phyloP scores from a whole-genome alignment of 1,284 basidiomycete genomes.

The Pterula multifida region DNA sequence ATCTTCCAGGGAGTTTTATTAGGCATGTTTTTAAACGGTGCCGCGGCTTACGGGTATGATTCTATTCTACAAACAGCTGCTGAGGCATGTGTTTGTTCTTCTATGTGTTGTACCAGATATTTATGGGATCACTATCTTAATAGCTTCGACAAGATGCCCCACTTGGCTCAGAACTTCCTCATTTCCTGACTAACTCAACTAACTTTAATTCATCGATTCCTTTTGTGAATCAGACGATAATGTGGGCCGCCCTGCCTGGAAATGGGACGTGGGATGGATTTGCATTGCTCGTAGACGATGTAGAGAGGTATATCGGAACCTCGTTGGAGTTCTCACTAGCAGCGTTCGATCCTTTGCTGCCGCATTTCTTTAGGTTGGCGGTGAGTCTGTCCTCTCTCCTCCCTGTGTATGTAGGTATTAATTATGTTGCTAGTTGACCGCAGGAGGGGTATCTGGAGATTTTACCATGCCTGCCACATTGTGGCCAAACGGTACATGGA shows the following conservation, averaged over 20 bases:
- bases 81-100: constrained; percentile 35
- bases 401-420: constrained; percentile 5
- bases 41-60: constrained; percentile 69
- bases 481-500: constrained; percentile 76
- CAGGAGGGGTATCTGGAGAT: constrained; percentile 47
- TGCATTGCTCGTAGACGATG: constrained; percentile 74
- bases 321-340: constrained; percentile 59
- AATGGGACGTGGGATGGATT: constrained; percentile 63
- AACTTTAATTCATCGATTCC: constrained; percentile 46
- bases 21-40: constrained; percentile 73
- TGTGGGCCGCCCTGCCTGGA: constrained; percentile 48
- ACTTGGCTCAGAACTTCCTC: constrained; percentile 55
- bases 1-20: constrained; percentile 74
- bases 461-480: constrained; percentile 73
- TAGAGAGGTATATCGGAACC: constrained; percentile 60
- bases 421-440: constrained; percentile 35
- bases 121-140: constrained; percentile 7
- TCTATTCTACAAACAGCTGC: constrained; percentile 68
- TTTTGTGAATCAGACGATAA: constrained; percentile 43
- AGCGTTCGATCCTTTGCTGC: constrained; percentile 44
- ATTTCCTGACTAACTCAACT: constrained; percentile 62
- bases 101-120: constrained; percentile 1
- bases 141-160: constrained; percentile 67
- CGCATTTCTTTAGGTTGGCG: constrained; percentile 78
- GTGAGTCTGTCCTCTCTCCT: constrained; percentile 28